Percentiles rank a stretch among this genome's conserved stretches.
phyloP scores from a whole-genome alignment of 1,284 basidiomycete species.

The Polyporus tsugae region DNA sequence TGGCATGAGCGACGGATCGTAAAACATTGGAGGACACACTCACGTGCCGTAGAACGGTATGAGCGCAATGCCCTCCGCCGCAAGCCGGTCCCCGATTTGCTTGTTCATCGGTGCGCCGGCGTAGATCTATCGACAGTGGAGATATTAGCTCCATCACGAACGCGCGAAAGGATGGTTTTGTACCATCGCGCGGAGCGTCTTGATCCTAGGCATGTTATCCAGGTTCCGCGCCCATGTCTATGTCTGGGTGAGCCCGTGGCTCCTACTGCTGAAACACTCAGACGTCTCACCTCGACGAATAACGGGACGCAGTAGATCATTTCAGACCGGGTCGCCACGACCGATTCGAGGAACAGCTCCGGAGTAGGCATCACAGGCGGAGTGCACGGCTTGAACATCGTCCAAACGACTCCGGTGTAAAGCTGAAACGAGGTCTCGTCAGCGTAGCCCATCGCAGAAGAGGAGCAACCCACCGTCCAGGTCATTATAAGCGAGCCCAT shows the following conservation, averaged over 20 bases:
- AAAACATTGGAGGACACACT: slow-evolving; percentile 11
- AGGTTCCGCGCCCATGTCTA: slow-evolving; percentile 36
- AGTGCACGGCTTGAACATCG: slow-evolving; percentile 28
- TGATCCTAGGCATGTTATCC: slow-evolving; percentile 30
- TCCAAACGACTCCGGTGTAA: slow-evolving; percentile 19
- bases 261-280: background rate
- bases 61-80: slow-evolving; percentile 36
- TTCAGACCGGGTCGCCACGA: slow-evolving; percentile 20
- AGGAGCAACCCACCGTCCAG: slow-evolving; percentile 21
- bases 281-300: slow-evolving; percentile 36
- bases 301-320: slow-evolving; percentile 35
- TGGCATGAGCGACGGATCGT: background rate
- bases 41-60: slow-evolving; percentile 42
- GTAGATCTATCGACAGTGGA: slow-evolving; percentile 37
- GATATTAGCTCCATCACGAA: background rate
- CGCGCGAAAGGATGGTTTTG: slow-evolving; percentile 8
- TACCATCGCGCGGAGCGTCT: slow-evolving; percentile 37
- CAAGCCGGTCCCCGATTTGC: slow-evolving; percentile 41
- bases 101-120: slow-evolving; percentile 44
- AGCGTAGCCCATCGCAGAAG: background rate
- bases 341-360: slow-evolving; percentile 22
- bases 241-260: background rate
- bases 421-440: slow-evolving; percentile 18
- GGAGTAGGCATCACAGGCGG: slow-evolving; percentile 31
- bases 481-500: slow-evolving; percentile 31